Conservation (phyloP, 2,329 filamentous ascomycete species). For the Ambrosiella xylebori region DNA sequence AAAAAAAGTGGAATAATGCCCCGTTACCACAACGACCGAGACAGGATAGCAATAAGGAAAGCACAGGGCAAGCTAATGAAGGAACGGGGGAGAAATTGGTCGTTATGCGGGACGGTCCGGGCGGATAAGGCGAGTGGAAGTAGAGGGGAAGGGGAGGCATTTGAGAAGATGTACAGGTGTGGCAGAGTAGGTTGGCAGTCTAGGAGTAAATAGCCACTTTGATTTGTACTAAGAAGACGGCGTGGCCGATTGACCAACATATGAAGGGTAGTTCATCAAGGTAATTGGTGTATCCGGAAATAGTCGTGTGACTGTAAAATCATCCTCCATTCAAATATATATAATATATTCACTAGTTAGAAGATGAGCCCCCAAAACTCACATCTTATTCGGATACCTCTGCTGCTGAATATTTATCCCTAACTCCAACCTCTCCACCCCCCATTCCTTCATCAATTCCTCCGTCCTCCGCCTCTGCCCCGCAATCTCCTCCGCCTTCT, state of each 20-base stretch:
- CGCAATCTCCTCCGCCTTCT: constrained; percentile 42
- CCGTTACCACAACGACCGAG: not conserved
- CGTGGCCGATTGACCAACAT: no score
- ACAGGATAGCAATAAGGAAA: no score
- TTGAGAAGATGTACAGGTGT: not conserved
- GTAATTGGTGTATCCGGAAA: no score
- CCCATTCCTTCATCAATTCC: constrained; percentile 46
- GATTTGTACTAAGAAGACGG: not conserved
- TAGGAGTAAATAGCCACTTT: not conserved
- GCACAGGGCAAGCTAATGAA: not conserved
- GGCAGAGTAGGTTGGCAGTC: not conserved
- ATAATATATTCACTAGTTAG: no score
- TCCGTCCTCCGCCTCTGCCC: constrained; percentile 48
- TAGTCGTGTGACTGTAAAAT: no score
- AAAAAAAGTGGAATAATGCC: no score
- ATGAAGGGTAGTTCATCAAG: no score
- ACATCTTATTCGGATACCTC: constrained; percentile 23
- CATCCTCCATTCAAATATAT: no score
- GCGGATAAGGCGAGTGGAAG: not conserved
- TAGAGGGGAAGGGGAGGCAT: not conserved
- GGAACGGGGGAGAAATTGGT: not conserved
- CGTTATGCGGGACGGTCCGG: not conserved
- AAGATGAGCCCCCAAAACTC: no score
- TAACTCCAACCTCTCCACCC: constrained; percentile 28
- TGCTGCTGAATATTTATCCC: constrained; percentile 33